Evolutionary conservation across 108 stramenopile genomes (phyloP).

Genomic region (Discostella pseudostelligera): DNA sequence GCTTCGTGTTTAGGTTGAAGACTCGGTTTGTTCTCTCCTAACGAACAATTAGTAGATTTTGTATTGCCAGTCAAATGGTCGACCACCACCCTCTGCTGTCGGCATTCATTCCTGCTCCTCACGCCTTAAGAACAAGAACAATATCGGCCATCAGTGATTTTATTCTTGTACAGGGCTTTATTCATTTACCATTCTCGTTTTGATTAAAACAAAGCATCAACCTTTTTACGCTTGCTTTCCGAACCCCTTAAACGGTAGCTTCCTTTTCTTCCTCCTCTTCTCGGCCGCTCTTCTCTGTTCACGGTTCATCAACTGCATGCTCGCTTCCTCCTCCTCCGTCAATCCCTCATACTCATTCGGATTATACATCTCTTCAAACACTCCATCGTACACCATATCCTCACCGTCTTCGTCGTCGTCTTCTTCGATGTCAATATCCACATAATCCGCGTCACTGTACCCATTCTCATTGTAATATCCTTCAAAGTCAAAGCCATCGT

Average conservation of each 20-base stretch:
- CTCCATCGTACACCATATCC: constrained; percentile 62
- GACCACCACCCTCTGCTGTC: too few species aligned
- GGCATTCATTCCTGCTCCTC: too few species aligned
- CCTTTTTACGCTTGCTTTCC: too few species aligned
- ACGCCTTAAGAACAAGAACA: too few species aligned
- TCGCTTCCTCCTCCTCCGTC: constrained; percentile 40
- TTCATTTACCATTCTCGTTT: too few species aligned
- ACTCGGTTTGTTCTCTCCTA: too few species aligned
- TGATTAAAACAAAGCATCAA: too few species aligned
- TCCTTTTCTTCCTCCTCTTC: constrained; percentile 62
- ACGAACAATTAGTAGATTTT: too few species aligned
- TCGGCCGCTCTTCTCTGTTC: constrained; percentile 76
- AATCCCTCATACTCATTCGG: constrained; percentile 47
- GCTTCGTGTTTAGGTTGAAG: too few species aligned
- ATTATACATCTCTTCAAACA: constrained; percentile 60
- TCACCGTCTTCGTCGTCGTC: constrained; percentile 55
- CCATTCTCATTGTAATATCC: constrained; percentile 40
- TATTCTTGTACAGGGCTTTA: too few species aligned
- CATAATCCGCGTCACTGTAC: constrained; percentile 28
- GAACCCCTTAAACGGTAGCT: constrained; percentile 73
- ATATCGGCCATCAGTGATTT: too few species aligned
- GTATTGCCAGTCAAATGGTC: too few species aligned
- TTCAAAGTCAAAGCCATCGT: constrained; percentile 9
- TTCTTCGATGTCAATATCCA: constrained; percentile 44
- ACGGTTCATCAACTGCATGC: constrained; percentile 61